Evolutionary conservation across 768 basidiomycete genomes (phyloP), one percentile per base, ranked within the genome.

Genomic region (Flagelloscypha sp.): DNA sequence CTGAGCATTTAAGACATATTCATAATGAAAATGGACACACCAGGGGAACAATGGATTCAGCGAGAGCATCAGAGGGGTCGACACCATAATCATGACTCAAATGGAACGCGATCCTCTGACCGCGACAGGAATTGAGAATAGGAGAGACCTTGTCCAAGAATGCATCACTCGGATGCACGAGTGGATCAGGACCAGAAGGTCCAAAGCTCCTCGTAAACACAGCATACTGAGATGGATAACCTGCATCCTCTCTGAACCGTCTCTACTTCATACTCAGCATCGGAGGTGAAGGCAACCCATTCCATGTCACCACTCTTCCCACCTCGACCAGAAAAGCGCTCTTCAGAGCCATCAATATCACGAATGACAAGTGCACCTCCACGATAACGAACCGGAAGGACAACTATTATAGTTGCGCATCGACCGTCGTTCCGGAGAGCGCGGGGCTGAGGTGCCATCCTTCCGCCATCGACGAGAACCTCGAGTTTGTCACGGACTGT

Each of bases 211-310:
- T 76, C 44, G 84, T 59, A 43, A 76, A 78, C 16, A 88, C 70
- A 4, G 70, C 79, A 49, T 85, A 88, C 23, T n/a, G 81, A 74
- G 36, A 87, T 63, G 23, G 72, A 70, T 46, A 87, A 59, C 33
- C 79, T 64, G 46, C 76, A 81, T 7, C 85, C 86, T 42, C 74
- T 72, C 45, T 74, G 70, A 35, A 89, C 74, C 2, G 68, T 59
- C 51, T 86, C 80, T 37, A 84, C 68, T 50, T 84, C 80, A 45
- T 78, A 75, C 13, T 84, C 76, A 56, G 82, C 84, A 43, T 85
- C 83, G 4, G 74, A 66, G 33, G 77, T 61, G 59, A 82, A 80
- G 13, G 82, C 84, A 0, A 76, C 68, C 85, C 85, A 88, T 41
- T 88, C 84, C 40, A 87, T 66, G 44, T 81, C 72, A 5, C 71